Base-by-base conservation (phyloP, 78 protist species). In the Dictyostelium purpureum region DNA sequence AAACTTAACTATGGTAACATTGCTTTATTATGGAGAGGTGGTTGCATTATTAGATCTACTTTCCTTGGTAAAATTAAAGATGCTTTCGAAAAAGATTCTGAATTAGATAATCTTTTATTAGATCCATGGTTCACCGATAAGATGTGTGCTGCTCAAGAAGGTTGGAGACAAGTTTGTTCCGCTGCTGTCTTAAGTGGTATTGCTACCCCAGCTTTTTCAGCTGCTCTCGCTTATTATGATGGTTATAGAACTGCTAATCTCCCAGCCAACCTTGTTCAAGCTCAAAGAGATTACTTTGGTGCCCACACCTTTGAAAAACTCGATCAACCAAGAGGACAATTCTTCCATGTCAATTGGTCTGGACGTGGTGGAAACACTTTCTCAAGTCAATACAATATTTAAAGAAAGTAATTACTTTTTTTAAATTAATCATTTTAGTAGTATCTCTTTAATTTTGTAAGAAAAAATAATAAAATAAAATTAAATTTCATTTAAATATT, bases 1-100 rank as follows among this genome's bases (percentile, higher is more conserved):
- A 61, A 90, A 10, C 90, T 98, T 45, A 56, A 97, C 91, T 80
- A 95, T 78, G 98, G 98, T 26, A 73, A 54, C 40, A 96, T 98
- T 26, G 98, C 99, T 7, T 65, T 70, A 49, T 96, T 97, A 54
- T 99, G 99, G 99, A 33, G 97, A 24, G 99, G 97, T 18, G 99
- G 99, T 66, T 99, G 99, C 95, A 99, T 99, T 95, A 98, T 99
- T 92, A 94, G 99, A 42, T 65, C 98, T 38, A 82, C 73, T 21
- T 97, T 98, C 79, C 77, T 98, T 31, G 98, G 94, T 59, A 12
- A 33, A 35, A 98, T 98, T 82, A 96, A 78, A 70, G 88, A 73
- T 2, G 99, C 99, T 67, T 98, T 63, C 79, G 97, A 94, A 31
- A 21, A 35, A 18, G 33, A 98, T 89, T 77, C 98, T 35, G 47